A percentile compares a stretch with the other conserved stretches of the same genome.
Evolutionary conservation across 345 rosid genomes (phyloP).

Genomic region (Conringia planisiliqua): DNA sequence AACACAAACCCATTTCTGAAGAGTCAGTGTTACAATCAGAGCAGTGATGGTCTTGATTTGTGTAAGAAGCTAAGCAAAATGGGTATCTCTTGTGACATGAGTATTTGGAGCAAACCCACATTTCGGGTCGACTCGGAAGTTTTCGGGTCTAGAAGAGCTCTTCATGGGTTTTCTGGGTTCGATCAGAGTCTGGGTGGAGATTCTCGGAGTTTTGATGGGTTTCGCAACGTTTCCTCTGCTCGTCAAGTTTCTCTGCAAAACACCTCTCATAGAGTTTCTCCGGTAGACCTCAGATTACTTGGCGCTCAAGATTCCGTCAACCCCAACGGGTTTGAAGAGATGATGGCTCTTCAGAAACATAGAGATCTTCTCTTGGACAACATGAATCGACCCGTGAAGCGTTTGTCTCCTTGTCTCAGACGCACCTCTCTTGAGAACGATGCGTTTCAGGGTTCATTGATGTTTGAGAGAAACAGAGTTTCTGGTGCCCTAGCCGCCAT

Average conservation of each 20-base stretch:
- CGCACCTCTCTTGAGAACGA: background rate
- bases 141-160: constrained; percentile 24
- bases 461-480: constrained; percentile 29
- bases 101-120: constrained; percentile 31
- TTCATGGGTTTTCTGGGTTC: constrained; percentile 21
- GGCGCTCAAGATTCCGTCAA: constrained; percentile 30
- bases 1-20: constrained; percentile 19
- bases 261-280: constrained; percentile 13
- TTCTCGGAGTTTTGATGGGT: constrained; percentile 21
- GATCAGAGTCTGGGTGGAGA: constrained; percentile 9
- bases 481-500: constrained; percentile 27
- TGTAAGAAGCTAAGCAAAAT: constrained; percentile 39
- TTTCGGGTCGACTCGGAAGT: constrained; percentile 31
- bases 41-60: constrained; percentile 35
- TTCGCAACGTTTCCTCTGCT: constrained; percentile 24
- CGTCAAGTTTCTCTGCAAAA: constrained; percentile 3
- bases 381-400: constrained; percentile 28
- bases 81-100: constrained; percentile 42
- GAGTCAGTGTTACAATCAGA: constrained; percentile 19
- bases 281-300: constrained; percentile 22
- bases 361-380: constrained; percentile 35
- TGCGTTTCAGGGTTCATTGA: constrained; percentile 6
- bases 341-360: constrained; percentile 18
- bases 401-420: background rate
- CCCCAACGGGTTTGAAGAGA: constrained; percentile 29